phyloP scores from a whole-genome alignment of 371 early-diverging fungal genomes.

The Chytridium lagenaria region DNA sequence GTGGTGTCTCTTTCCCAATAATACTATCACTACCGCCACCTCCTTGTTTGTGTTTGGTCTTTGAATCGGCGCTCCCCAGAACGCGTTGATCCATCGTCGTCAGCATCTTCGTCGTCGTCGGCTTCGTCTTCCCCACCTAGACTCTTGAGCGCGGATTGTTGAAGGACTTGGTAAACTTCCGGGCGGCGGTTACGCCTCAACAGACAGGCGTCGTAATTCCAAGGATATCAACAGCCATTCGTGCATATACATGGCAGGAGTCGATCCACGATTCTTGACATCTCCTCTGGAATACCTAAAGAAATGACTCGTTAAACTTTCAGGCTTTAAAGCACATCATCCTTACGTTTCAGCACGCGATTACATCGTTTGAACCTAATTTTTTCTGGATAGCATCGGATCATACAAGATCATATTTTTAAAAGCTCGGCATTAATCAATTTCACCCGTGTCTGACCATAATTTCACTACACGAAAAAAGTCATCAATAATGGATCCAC shows the following conservation, averaged over 20 bases:
- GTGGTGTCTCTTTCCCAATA: too few relatives aligned
- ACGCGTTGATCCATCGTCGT: not conserved
- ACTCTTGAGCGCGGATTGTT: not conserved
- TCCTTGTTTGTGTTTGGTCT: too few relatives aligned
- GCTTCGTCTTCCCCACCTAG: not conserved
- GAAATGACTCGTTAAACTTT: conserved; percentile 28
- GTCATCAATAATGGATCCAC: not conserved
- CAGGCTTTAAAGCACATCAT: too few relatives aligned
- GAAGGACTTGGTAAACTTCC: conserved; percentile 38
- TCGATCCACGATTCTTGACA: conserved; percentile 48
- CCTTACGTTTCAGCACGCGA: conserved; percentile 53
- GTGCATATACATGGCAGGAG: conserved; percentile 56
- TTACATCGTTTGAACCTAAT: conserved; percentile 54
- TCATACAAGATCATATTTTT: conserved; percentile 58
- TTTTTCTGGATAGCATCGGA: conserved; percentile 58
- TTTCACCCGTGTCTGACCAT: conserved; percentile 51
- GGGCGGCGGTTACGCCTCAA: conserved; percentile 51
- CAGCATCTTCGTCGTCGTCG: not conserved
- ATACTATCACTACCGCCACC: too few relatives aligned
- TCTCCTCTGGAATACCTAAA: conserved; percentile 45
- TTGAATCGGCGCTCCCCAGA: not conserved
- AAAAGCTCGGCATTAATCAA: conserved; percentile 53
- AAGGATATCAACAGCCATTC: conserved; percentile 60
- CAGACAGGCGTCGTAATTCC: conserved; percentile 51
- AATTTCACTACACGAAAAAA: conserved; percentile 28